Evolutionary conservation across 1,284 basidiomycete species (phyloP), one percentile per base, ranked within the genome.

Genomic region (Laetiporus sulphureus): DNA sequence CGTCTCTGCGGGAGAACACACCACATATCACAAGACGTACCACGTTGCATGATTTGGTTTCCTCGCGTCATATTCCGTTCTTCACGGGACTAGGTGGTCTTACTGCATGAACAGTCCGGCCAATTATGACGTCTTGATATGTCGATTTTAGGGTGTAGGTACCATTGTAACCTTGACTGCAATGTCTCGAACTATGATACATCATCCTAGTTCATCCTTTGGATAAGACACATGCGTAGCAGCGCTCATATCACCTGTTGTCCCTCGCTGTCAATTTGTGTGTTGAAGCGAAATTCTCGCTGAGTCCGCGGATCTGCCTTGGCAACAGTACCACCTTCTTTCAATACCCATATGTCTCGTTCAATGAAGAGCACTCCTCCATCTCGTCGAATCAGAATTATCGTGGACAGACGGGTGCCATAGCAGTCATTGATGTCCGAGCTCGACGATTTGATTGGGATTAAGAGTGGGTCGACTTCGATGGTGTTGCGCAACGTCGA

Each of bases 371-470:
- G 45, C 10, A 74, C 82, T 27, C 68, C 58, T 32, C 85, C 81
- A 45, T 72, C 70, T 48, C 71, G 71, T 42, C 70, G 66, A 27
- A 90, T 68, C 45, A 90, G 71, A 32, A 90, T 59, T 35, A 87
- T 74, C 5, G 81, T 88, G 41, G 87, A 76, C 35, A 84, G 61
- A 11, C 87, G 79, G 25, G 87, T 90, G 35, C 74, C 85, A 55
- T 86, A 87, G 47, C 57, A 38, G 43, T 45, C 46, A 25, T 41
- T 37, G 24, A 45, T 34, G n/a, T 40, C 24, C 30, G 18, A 36
- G 15, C 41, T 47, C 43, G 50, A 33, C 42, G 47, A 45, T 38
- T 40, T 35, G n/a, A 15, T 21, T 20, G 27, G 38, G 30, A 44
- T 36, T 24, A 36, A 41, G 25, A 81, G 15, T 19, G 83, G 80